Evolutionary conservation across 106 monocot genomes (phyloP), one percentile per base, ranked within the genome.

Genomic region (Narthecium ossifragum): DNA sequence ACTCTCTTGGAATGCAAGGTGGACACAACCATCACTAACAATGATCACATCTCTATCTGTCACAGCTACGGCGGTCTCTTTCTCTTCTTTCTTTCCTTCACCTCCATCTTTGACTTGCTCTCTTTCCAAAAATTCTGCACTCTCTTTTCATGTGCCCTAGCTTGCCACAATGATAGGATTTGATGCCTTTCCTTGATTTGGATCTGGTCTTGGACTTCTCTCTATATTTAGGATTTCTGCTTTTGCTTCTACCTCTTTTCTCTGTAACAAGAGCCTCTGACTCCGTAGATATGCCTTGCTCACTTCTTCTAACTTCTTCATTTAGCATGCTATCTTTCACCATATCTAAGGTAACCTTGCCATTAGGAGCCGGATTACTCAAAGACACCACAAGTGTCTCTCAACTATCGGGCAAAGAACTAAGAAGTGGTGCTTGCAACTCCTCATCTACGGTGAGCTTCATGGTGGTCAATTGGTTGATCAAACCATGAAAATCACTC

Each of bases 11-110:
- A 3, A 28, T 17, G 46, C 17, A 13, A 61, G 0, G 22, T 39
- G 22, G 29, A 61, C 41, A 29, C 6, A 61, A 4, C 46, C 60
- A 61, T 61, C 60, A 28, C 28, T 28, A 14, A 46, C 27, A 28
- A 61, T 43, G 43, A 45, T 26, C 15, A 61, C 15, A 26, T 61
- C 45, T 12, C 40, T 27, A 9, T 12, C 11, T 14, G 45, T 18
- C n/a, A n/a, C n/a, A 43, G 17, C 27, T 0, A 29, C n/a, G 8
- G 26, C 17, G 0, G 3, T 14, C 28, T 8, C 3, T 17, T 49
- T 34, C 11, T 50, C 33, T 50, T 63, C 10, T 22, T 50, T 49
- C 33, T 50, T n/a, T n/a, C n/a, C 50, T 14, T 32, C 47, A 32
- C 34, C 13, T 8, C 29, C n/a, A 41, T 6, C 17, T 29, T 28